A percentile compares a stretch with the other conserved stretches of the same genome.
phyloP scores from a whole-genome alignment of 192 early-diverging fungal genomes.

The Anaeromyces robustus region DNA sequence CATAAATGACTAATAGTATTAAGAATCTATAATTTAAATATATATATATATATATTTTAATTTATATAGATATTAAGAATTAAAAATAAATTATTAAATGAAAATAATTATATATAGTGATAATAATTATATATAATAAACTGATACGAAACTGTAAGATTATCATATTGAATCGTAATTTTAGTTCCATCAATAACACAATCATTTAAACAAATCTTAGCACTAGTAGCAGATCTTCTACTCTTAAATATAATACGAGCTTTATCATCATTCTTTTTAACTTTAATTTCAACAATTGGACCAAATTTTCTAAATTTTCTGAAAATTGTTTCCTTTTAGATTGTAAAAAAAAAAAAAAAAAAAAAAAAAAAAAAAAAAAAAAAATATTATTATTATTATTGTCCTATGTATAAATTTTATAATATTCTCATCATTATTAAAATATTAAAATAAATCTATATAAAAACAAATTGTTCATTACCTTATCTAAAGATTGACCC shows the following conservation, averaged over 20 bases:
- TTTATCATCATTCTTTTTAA: neutral
- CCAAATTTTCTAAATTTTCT: neutral
- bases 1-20: neutral
- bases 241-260: conserved; percentile 26
- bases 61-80: no score
- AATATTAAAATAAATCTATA: no score
- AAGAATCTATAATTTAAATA: neutral
- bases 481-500: neutral
- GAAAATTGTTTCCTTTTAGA: neutral
- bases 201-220: conserved; percentile 86
- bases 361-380: no score
- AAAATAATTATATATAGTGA: no score
- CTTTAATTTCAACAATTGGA: neutral
- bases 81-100: no score
- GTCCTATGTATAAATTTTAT: no score
- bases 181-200: conserved; percentile 44
- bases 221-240: conserved; percentile 73
- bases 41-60: no score
- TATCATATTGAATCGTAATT: conserved; percentile 26
- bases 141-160: neutral
- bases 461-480: no score
- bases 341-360: no score
- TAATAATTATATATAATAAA: neutral
- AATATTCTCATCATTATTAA: no score
- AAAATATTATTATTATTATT: no score